Percentiles rank a stretch among this genome's conserved stretches.
Evolutionary conservation across 169 alveolate species (phyloP).

Genomic region (Eimeria falciformis): DNA sequence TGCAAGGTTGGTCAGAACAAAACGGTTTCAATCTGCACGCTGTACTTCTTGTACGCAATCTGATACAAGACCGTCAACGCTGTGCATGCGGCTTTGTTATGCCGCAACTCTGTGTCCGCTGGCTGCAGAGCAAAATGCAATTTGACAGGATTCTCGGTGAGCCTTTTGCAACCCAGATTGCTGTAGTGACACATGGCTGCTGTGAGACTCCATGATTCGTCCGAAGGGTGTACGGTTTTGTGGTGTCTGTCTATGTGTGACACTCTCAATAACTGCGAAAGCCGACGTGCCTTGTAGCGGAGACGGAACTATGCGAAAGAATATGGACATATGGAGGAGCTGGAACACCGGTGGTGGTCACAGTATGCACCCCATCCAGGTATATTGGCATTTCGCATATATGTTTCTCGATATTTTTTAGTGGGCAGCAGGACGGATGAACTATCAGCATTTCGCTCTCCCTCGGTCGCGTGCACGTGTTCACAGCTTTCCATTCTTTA

Average conservation of each 20-base stretch:
- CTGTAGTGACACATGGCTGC: not conserved
- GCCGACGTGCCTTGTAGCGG: constrained; percentile 98
- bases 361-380: constrained; percentile 75
- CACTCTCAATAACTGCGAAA: not conserved
- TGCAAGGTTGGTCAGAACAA: constrained; percentile 54
- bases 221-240: too few relatives aligned
- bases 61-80: not conserved
- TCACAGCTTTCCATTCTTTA: constrained; percentile 87
- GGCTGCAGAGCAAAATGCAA: constrained; percentile 29
- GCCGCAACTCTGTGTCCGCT: not conserved
- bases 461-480: constrained; percentile 13
- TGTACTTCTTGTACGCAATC: not conserved
- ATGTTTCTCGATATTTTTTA: constrained; percentile 80
- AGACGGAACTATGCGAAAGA: constrained; percentile 96
- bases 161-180: not conserved
- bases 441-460: constrained; percentile 87
- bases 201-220: too few relatives aligned
- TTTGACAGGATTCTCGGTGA: constrained; percentile 67
- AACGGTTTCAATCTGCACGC: not conserved
- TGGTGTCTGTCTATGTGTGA: too few relatives aligned
- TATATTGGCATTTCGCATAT: not conserved
- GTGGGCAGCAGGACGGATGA: constrained; percentile 89
- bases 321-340: constrained; percentile 89
- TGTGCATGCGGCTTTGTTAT: not conserved
- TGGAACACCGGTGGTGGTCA: constrained; percentile 71